Evolutionary conservation across 192 early-diverging fungal species (phyloP).

Genomic region (Diversispora eburnea): DNA sequence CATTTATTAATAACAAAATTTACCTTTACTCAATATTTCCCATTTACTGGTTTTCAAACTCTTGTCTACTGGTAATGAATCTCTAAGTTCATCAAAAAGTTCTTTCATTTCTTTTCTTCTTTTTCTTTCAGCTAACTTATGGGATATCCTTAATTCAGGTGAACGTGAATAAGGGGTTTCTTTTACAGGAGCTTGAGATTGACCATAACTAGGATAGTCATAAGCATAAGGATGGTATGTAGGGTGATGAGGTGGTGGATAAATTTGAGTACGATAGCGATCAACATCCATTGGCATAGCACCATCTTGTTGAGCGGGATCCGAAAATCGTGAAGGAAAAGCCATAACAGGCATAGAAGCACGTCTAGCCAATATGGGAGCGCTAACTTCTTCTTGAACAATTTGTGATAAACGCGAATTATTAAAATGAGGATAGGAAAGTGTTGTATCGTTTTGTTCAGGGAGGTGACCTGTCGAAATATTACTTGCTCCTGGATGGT

Average conservation of each 20-base stretch:
- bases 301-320: conserved; percentile 21
- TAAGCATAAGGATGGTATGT: conserved; percentile 28
- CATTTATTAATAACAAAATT: neutral
- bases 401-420: conserved; percentile 29
- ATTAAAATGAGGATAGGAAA: conserved; percentile 10
- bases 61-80: conserved; percentile 73
- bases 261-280: conserved; percentile 20
- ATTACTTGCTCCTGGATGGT: neutral
- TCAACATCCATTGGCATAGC: conserved; percentile 28
- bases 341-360: conserved; percentile 26
- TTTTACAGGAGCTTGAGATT: conserved; percentile 2
- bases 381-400: conserved; percentile 29
- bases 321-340: conserved; percentile 19
- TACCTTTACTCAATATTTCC: conserved; percentile 86
- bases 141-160: conserved; percentile 78
- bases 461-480: conserved; percentile 8
- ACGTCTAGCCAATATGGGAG: conserved; percentile 21
- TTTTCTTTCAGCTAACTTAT: conserved; percentile 85
- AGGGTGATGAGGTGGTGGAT: conserved; percentile 25
- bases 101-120: conserved; percentile 89
- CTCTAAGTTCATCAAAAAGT: conserved; percentile 81
- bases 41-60: conserved; percentile 82
- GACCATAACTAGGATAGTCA: conserved; percentile 35
- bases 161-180: conserved; percentile 65
- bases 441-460: conserved; percentile 23